Percentiles rank a stretch among this genome's conserved stretches.
Evolutionary conservation across 768 basidiomycete genomes (phyloP).

Genomic region (Leccinum incarnatum): DNA sequence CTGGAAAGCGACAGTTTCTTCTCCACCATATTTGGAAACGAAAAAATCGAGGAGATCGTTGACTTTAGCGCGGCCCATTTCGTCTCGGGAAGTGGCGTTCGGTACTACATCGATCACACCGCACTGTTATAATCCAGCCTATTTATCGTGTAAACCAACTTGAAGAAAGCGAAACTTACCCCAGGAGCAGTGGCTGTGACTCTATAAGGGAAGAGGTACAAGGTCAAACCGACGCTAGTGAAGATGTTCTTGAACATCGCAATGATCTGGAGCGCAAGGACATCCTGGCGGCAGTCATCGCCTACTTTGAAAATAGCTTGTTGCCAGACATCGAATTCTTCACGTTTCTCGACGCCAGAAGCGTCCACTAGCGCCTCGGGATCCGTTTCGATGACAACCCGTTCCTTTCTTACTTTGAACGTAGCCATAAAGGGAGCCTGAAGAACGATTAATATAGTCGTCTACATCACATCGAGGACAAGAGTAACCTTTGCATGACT

Average conservation of each 20-base stretch:
- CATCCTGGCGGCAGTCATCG: conserved; percentile 97
- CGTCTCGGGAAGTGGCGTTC: conserved; percentile 95
- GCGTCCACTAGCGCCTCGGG: conserved; percentile 72
- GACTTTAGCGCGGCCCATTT: conserved; percentile 98
- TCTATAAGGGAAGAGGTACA: conserved; percentile 94
- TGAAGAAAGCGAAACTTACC: conserved; percentile 40
- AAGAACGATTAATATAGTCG: conserved; percentile 1
- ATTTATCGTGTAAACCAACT: neutral
- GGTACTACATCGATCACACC: conserved; percentile 99
- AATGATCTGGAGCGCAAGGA: conserved; percentile 95
- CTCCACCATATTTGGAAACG: conserved; percentile 86
- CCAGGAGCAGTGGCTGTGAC: conserved; percentile 97
- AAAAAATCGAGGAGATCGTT: conserved; percentile 96
- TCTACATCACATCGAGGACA: neutral
- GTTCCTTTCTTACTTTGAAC: conserved; percentile 94
- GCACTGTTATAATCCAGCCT: conserved; percentile 55
- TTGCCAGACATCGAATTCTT: conserved; percentile 89
- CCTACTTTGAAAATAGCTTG: conserved; percentile 99
- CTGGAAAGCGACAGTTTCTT: conserved; percentile 88
- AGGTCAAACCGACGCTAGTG: conserved; percentile 77
- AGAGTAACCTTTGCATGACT: conserved; percentile 87
- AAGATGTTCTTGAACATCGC: conserved; percentile 99
- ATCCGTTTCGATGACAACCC: conserved; percentile 61
- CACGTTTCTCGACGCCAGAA: conserved; percentile 52
- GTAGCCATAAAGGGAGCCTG: conserved; percentile 99